These are phyloP conservation scores for Trypanosomatidae sp. DNA, from an alignment of 208 protist genomes.

Conservation along the genomic window DNA sequence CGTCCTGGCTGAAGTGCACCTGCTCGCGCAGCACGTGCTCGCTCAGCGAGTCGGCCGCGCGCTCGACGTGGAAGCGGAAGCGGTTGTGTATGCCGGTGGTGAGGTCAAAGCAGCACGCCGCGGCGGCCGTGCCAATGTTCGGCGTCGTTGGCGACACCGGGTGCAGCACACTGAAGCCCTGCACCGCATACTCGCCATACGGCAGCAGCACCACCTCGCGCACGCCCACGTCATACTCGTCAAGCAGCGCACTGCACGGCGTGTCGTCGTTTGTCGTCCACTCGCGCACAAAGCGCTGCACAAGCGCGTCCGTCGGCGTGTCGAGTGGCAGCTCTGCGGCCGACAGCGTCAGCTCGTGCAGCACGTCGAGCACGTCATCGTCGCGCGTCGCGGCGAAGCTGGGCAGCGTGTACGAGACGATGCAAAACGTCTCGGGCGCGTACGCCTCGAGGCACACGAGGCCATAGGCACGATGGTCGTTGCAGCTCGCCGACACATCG, in stretches of 20 bases:
- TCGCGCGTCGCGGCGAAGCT: slow-evolving; percentile 36
- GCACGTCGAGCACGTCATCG: slow-evolving; percentile 68
- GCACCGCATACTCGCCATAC: slow-evolving; percentile 70
- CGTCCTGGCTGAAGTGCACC: slow-evolving; percentile 72
- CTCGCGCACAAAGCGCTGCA: slow-evolving; percentile 42
- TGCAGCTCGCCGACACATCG: too few species aligned
- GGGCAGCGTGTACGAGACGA: slow-evolving; percentile 61
- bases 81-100: slow-evolving; percentile 84
- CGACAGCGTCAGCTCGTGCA: slow-evolving; percentile 80
- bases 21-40: slow-evolving; percentile 73
- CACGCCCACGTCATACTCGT: slow-evolving; percentile 43
- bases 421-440: slow-evolving; percentile 71
- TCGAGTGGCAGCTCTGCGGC: slow-evolving; percentile 76
- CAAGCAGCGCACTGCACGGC: slow-evolving; percentile 24
- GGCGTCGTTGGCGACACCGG: slow-evolving; percentile 57
- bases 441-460: slow-evolving; percentile 80
- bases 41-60: slow-evolving; percentile 72
- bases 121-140: slow-evolving; percentile 70
- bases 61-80: slow-evolving; percentile 84
- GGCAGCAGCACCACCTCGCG: slow-evolving; percentile 58
- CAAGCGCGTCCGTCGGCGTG: slow-evolving; percentile 21
- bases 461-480: slow-evolving; percentile 49
- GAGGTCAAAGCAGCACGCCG: slow-evolving; percentile 77
- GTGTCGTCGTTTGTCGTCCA: slow-evolving; percentile 68
- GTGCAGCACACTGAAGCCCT: slow-evolving; percentile 65